Evolutionary conservation across 805 yeast genomes (phyloP), one percentile per base, ranked within the genome.

Genomic region (Hanseniaspora guilliermondii): DNA sequence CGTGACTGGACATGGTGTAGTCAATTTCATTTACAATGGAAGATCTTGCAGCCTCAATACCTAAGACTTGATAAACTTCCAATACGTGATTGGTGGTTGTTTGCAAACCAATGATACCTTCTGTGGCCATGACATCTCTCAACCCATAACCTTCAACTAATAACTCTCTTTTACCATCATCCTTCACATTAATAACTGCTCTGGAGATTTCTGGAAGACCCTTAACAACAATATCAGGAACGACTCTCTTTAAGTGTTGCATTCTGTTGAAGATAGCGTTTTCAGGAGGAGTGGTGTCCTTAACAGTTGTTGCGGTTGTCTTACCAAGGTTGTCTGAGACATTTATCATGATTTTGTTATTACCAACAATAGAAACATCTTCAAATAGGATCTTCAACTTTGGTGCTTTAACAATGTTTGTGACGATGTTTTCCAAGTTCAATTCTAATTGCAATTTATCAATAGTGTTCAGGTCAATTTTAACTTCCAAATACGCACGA

Each of bases 1-100:
- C 99, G 74, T 93, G 98, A 70, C 88, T 87, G 66, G 95, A 82
- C 99, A 93, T 93, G 54, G 98, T 93, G 66, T 88, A 88, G 65
- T 86, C 95, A 68, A 93, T 93, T 73, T 93, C 99, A 59, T 81
- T 81, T 65, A 93, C 85, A 66, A 93, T 93, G 61, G 95, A 83
- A 0, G 87, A 73, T 67, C 99, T 78, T 1, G 98, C 98, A 1
- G 99, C 99, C 68, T 93, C 99, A 59, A 93, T 94, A 64, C 99
- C 99, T 58, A 93, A 73, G 5, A 91, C 97, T 59, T 80, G 79
- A 60, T 78, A 80, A 58, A 91, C 88, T 67, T 93, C 99, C 58
- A 93, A 72, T 35, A 93, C 82, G 70, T 93, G 99, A 67, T 93
- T 93, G 12, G 98, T 91, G 56, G 75, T 74, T 0, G 98, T 91